Evolutionary conservation across 176 grass and related monocot species (phyloP).

Genomic region (Tillandsia fasciculata): DNA sequence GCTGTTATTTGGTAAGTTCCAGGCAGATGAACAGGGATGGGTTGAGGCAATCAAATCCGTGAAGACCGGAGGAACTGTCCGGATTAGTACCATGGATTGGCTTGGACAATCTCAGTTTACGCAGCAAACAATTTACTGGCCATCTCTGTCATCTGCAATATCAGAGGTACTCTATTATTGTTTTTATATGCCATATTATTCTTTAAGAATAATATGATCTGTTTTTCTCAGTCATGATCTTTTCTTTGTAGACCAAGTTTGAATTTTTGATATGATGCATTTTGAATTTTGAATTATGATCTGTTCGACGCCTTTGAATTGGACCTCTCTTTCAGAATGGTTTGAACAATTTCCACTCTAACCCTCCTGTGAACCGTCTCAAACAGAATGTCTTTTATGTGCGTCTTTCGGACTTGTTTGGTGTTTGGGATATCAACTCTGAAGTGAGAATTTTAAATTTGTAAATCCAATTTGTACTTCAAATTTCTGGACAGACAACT

Average conservation of each 20-base stretch:
- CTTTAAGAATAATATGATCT: not conserved
- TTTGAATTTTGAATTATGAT: too few species aligned
- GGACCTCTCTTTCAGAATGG: too few species aligned
- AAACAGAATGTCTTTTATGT: too few species aligned
- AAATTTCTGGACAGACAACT: not conserved
- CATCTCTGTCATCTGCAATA: conserved; percentile 65
- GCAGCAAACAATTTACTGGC: conserved; percentile 56
- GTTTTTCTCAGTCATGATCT: not conserved
- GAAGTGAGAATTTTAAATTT: too few species aligned
- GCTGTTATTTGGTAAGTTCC: conserved; percentile 78
- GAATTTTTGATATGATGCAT: not conserved
- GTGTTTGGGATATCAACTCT: too few species aligned
- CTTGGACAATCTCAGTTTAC: conserved; percentile 77
- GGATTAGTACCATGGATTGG: conserved; percentile 93
- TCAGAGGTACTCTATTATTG: conserved; percentile 44
- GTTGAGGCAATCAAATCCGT: conserved; percentile 88
- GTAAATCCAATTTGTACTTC: not conserved
- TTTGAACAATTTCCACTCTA: too few species aligned
- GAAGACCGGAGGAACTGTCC: conserved; percentile 38
- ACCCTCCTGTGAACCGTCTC: too few species aligned
- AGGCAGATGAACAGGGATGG: conserved; percentile 90
- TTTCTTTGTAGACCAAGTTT: not conserved
- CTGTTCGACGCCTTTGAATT: too few species aligned
- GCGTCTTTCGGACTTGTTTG: too few species aligned
- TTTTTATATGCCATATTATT: not conserved